phyloP scores from a whole-genome alignment of 352 stramenopile species.

The Pythium aquatile region DNA sequence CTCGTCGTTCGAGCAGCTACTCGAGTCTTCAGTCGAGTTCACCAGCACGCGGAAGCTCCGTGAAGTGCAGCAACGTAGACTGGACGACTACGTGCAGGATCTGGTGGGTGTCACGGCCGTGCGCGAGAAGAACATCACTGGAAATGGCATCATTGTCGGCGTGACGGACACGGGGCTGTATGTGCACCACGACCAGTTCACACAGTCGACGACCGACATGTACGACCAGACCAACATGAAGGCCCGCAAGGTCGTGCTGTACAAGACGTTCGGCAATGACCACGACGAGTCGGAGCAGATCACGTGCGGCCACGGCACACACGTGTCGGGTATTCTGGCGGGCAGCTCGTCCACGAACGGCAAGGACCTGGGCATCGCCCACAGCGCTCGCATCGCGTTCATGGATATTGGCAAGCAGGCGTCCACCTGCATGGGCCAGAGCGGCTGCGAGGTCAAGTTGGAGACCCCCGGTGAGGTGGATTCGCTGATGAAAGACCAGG shows the following conservation, averaged over 20 bases:
- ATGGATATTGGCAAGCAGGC: constrained; percentile 85
- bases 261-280: constrained; percentile 73
- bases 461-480: constrained; percentile 46
- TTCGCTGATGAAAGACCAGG: constrained; percentile 58
- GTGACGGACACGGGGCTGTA: constrained; percentile 79
- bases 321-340: constrained; percentile 80
- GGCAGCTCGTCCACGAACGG: constrained; percentile 53
- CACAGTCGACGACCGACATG: constrained; percentile 49
- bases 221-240: constrained; percentile 52
- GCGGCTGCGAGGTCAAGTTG: constrained; percentile 40
- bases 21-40: constrained; percentile 24
- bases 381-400: constrained; percentile 79
- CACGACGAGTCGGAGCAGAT: constrained; percentile 60
- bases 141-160: constrained; percentile 58
- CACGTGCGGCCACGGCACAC: constrained; percentile 84
- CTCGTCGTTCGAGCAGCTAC: constrained; percentile 41
- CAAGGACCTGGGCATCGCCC: constrained; percentile 67
- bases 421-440: constrained; percentile 32
- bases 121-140: constrained; percentile 64
- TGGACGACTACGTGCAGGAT: constrained; percentile 57
- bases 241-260: constrained; percentile 82
- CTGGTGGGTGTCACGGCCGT: constrained; percentile 54
- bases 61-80: constrained; percentile 25
- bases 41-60: constrained; percentile 1
- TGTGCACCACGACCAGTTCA: constrained; percentile 79